Percentiles rank a stretch among this genome's conserved stretches.
phyloP scores from a whole-genome alignment of 1,139 yeast genomes.

The Pichia cactophila region DNA sequence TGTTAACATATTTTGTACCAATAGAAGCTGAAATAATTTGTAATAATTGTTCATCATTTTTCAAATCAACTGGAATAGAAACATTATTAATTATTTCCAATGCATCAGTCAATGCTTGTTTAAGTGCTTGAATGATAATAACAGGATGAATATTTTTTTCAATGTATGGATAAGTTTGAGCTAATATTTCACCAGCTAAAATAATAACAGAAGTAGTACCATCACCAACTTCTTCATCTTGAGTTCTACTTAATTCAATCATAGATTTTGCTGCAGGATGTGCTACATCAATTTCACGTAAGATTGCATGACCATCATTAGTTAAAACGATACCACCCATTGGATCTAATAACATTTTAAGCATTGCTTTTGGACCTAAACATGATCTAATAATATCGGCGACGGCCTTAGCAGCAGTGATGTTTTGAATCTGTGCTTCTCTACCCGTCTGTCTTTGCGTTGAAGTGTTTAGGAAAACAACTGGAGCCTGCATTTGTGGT shows the following conservation, averaged over 20 bases:
- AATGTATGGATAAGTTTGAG: conserved; percentile 88
- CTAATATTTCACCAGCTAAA: conserved; percentile 92
- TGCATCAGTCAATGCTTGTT: conserved; percentile 87
- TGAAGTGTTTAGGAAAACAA: conserved; percentile 71
- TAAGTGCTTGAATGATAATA: conserved; percentile 87
- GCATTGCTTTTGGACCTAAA: conserved; percentile 99
- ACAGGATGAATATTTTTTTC: conserved; percentile 97
- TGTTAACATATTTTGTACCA: conserved; percentile 89
- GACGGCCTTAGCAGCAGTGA: conserved; percentile 98
- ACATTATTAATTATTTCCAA: conserved; percentile 79
- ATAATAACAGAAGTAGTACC: conserved; percentile 96
- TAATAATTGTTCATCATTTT: conserved; percentile 80
- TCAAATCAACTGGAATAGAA: conserved; percentile 75
- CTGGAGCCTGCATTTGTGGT: conserved; percentile 59
- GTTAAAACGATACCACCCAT: conserved; percentile 98
- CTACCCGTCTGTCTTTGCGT: conserved; percentile 95
- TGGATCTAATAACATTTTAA: conserved; percentile 95
- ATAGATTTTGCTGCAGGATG: conserved; percentile 99
- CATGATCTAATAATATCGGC: conserved; percentile 97
- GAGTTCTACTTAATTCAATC: conserved; percentile 95
- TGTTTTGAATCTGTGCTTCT: conserved; percentile 93
- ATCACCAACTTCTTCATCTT: conserved; percentile 98
- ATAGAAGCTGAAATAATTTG: conserved; percentile 83
- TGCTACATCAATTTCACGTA: conserved; percentile 83
- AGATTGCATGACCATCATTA: conserved; percentile 94